These are phyloP conservation scores for Fraxinus cuspidata DNA, from an alignment of 257 asterid species.

Conservation along the genomic window DNA sequence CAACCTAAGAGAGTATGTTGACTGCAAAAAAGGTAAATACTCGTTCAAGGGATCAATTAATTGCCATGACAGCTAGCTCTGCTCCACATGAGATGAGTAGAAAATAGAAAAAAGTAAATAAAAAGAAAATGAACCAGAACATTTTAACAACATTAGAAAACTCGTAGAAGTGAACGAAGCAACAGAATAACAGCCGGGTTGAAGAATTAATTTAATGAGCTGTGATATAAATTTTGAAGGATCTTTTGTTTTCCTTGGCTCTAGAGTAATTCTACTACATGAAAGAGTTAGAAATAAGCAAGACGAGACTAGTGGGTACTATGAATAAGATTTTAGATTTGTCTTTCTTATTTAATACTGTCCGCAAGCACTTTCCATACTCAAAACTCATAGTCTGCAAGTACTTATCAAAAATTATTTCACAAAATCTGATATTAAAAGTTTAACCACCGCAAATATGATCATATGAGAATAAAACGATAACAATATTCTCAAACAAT, in stretches of 20 bases:
- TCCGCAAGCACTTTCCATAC: neutral
- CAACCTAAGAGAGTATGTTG: neutral
- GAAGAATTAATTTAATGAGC: neutral
- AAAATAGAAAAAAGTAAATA: too few species aligned
- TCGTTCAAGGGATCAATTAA: neutral
- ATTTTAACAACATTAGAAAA: neutral
- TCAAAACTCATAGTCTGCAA: too few species aligned
- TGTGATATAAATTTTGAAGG: neutral
- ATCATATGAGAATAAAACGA: too few species aligned
- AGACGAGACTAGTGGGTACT: neutral
- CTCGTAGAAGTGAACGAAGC: neutral
- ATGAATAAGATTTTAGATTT: too few species aligned
- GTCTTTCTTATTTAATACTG: neutral
- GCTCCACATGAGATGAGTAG: neutral
- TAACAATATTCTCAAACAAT: neutral
- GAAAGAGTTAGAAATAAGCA: too few species aligned
- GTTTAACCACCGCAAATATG: neutral
- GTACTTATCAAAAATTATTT: too few species aligned
- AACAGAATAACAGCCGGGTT: neutral
- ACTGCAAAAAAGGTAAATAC: neutral
- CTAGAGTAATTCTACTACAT: neutral
- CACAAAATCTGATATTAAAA: too few species aligned
- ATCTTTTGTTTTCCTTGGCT: neutral
- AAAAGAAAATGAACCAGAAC: neutral
- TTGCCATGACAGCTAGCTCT: neutral